Percentiles rank a stretch among this genome's conserved stretches.
Conservation (phyloP, 2,329 filamentous ascomycete genomes). For the Aulographum hederae region DNA sequence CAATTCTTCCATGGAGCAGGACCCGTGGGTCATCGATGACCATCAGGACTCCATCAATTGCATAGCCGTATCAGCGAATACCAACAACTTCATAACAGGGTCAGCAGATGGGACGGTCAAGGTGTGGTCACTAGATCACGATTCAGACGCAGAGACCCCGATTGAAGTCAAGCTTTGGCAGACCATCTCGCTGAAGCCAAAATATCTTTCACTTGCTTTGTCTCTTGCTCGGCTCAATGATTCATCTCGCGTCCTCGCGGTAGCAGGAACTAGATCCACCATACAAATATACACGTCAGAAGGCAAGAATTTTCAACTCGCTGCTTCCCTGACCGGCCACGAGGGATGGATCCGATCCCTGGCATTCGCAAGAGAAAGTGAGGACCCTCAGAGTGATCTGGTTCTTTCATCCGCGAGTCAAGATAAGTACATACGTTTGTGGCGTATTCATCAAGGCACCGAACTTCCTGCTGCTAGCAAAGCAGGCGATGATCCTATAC, state of each 20-base stretch:
- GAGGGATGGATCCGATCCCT: slow-evolving; percentile 90
- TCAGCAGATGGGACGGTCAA: slow-evolving; percentile 44
- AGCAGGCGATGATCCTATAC: slow-evolving; percentile 35
- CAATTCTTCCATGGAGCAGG: slow-evolving; percentile 6
- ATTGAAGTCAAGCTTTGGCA: slow-evolving; percentile 36
- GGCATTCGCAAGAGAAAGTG: slow-evolving; percentile 50
- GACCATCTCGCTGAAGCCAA: slow-evolving; percentile 50
- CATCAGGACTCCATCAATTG: slow-evolving; percentile 62
- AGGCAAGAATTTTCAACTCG: slow-evolving; percentile 42
- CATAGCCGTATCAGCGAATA: slow-evolving; percentile 27
- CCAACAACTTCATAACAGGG: slow-evolving; percentile 36
- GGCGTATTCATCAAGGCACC: slow-evolving; percentile 61
- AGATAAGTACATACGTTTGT: slow-evolving; percentile 91
- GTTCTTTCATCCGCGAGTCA: slow-evolving; percentile 87
- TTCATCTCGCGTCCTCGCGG: slow-evolving; percentile 49
- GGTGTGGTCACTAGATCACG: slow-evolving; percentile 44
- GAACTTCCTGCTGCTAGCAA: slow-evolving; percentile 40
- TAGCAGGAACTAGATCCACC: slow-evolving; percentile 67
- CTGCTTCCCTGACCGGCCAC: slow-evolving; percentile 68
- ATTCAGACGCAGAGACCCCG: slow-evolving; percentile 12
- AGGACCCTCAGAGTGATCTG: slow-evolving; percentile 41
- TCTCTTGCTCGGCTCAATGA: slow-evolving; percentile 45
- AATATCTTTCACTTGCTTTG: slow-evolving; percentile 65
- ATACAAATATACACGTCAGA: slow-evolving; percentile 62
- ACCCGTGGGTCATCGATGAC: slow-evolving; percentile 34